A percentile compares a stretch with the other conserved stretches of the same genome.
Conservation (phyloP, 1,284 basidiomycete genomes). For the Rhodotorula sp. region DNA sequence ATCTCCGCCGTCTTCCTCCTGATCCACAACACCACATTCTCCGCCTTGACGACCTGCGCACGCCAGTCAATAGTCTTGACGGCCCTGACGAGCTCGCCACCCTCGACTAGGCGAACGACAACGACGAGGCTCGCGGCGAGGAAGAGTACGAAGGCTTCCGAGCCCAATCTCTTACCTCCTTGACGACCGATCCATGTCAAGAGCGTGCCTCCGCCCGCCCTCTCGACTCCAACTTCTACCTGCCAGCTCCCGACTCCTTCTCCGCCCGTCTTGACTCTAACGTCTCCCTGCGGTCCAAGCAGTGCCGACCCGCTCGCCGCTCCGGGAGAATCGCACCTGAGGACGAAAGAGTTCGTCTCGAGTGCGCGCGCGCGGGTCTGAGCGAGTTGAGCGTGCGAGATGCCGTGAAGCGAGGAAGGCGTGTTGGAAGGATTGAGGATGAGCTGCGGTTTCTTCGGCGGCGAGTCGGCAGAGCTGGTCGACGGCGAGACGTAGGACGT, state of each 20-base stretch:
- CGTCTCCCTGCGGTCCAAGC: constrained; percentile 5
- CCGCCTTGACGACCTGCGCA: no score
- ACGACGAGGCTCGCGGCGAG: neutral
- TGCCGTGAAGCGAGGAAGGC: neutral
- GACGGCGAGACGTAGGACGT: neutral
- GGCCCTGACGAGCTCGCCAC: neutral
- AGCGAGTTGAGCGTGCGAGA: constrained; percentile 4
- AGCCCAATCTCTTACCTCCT: neutral
- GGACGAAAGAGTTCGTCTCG: constrained; percentile 18
- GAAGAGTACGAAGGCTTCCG: neutral
- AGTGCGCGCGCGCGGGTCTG: constrained; percentile 20
- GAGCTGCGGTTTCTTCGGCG: neutral
- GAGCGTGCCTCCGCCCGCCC: neutral
- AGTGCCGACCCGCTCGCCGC: neutral
- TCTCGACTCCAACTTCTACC: neutral
- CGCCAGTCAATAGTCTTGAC: neutral
- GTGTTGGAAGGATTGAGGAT: constrained; percentile 25
- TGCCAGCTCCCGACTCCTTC: constrained; percentile 51
- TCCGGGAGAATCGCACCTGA: constrained; percentile 19
- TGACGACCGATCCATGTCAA: neutral
- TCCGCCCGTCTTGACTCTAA: neutral
- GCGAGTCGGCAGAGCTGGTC: neutral
- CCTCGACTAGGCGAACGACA: neutral
- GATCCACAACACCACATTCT: neutral
- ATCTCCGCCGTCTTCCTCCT: neutral